Percentiles rank a stretch among this genome's conserved stretches.
Conservation (phyloP, 768 basidiomycete genomes). For the Infundibulicybe gibba region DNA sequence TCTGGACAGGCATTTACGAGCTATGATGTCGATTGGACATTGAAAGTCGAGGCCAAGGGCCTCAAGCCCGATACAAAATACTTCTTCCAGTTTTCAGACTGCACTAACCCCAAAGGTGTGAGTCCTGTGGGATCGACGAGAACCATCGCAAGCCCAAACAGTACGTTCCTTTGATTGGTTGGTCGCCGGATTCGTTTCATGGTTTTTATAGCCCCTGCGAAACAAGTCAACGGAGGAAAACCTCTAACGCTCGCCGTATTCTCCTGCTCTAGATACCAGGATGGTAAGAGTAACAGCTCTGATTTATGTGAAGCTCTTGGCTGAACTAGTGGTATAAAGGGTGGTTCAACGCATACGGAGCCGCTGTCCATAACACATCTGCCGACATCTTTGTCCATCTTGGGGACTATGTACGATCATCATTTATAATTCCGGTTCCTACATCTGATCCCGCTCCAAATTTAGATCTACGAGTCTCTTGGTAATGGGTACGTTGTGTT, state of each 20-base stretch:
- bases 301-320: neutral
- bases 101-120: constrained; percentile 34
- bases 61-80: constrained; percentile 47
- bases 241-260: constrained; percentile 50
- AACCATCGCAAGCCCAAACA: constrained; percentile 41
- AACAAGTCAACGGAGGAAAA: constrained; percentile 43
- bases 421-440: neutral
- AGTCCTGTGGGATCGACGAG: constrained; percentile 46
- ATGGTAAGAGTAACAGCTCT: constrained; percentile 20
- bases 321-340: constrained; percentile 20
- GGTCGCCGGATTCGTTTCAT: neutral
- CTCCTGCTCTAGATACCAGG: constrained; percentile 50
- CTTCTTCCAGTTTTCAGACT: constrained; percentile 51
- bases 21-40: constrained; percentile 53
- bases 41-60: constrained; percentile 50
- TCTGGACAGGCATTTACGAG: constrained; percentile 46
- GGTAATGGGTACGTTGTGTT: constrained; percentile 22
- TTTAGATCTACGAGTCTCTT: constrained; percentile 46
- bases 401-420: neutral
- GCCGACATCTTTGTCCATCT: neutral
- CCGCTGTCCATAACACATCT: constrained; percentile 36
- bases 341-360: constrained; percentile 57
- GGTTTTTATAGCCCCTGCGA: constrained; percentile 32
- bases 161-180: constrained; percentile 19
- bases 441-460: neutral